Evolutionary conservation across 345 rosid genomes (phyloP).

Genomic region (Leavenworthia alabamica): DNA sequence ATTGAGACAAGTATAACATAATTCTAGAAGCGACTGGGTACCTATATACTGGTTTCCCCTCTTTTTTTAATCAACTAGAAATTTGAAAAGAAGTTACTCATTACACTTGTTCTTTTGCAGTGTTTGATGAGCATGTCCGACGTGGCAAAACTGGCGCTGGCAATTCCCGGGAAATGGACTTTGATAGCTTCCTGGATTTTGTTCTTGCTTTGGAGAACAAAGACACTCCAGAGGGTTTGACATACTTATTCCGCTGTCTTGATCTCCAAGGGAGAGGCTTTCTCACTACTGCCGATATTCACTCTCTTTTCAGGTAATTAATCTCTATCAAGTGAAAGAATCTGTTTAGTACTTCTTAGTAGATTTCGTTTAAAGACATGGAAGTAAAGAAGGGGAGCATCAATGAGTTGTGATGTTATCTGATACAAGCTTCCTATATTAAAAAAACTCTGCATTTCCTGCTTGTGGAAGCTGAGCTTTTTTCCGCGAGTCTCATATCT

Average conservation of each 20-base stretch:
- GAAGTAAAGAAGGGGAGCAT: conserved; percentile 97
- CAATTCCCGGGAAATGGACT: conserved; percentile 91
- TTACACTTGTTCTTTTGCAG: conserved; percentile 34
- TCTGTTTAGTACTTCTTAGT: neutral
- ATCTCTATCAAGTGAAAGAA: neutral
- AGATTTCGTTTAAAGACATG: conserved; percentile 23
- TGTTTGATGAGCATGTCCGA: conserved; percentile 92
- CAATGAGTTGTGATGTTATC: conserved; percentile 68
- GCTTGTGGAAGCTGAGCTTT: conserved; percentile 58
- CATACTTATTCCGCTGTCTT: conserved; percentile 85
- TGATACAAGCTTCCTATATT: conserved; percentile 92
- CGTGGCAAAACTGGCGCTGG: conserved; percentile 63
- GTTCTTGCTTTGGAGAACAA: conserved; percentile 95
- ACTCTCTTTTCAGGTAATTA: conserved; percentile 88
- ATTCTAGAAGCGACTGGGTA: neutral
- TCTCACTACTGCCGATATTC: conserved; percentile 95
- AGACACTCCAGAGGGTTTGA: conserved; percentile 94
- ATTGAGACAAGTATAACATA: neutral
- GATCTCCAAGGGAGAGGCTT: conserved; percentile 88
- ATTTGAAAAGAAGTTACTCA: neutral
- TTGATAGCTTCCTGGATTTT: conserved; percentile 86
- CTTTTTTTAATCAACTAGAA: neutral
- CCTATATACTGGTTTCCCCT: neutral
- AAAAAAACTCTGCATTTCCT: conserved; percentile 62
- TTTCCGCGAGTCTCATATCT: conserved; percentile 62